Conservation (phyloP, 257 asterid genomes). For the Nicotiana sylvestris region DNA sequence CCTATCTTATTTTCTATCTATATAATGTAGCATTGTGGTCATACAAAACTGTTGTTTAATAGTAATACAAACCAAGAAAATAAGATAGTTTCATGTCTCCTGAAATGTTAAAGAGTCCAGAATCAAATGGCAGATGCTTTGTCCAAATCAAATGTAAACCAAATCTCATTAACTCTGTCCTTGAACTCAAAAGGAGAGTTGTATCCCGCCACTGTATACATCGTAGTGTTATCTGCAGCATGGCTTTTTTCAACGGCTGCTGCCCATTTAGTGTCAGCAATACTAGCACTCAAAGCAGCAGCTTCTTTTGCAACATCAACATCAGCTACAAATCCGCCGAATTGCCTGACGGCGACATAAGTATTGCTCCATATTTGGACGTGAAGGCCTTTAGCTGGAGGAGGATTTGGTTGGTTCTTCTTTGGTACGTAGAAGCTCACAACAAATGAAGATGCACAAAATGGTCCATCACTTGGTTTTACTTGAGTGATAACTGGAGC, state of each 20-base stretch:
- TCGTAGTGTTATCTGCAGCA: constrained; percentile 27
- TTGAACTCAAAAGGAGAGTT: constrained; percentile 77
- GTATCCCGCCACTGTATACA: constrained; percentile 70
- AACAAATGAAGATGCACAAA: constrained; percentile 62
- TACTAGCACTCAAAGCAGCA: constrained; percentile 47
- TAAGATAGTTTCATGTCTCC: neutral
- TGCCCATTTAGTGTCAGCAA: constrained; percentile 58
- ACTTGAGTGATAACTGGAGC: constrained; percentile 72
- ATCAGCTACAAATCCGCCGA: constrained; percentile 60
- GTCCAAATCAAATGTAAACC: constrained; percentile 55
- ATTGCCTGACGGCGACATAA: constrained; percentile 63
- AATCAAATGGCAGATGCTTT: constrained; percentile 1
- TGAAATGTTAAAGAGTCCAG: neutral
- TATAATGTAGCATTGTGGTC: neutral
- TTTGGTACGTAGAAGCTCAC: constrained; percentile 76
- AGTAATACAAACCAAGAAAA: neutral
- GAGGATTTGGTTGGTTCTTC: constrained; percentile 61
- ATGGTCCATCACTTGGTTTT: constrained; percentile 79
- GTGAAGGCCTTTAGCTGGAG: constrained; percentile 59
- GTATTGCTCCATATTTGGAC: constrained; percentile 63
- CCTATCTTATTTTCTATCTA: neutral
- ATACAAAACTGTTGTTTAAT: neutral
- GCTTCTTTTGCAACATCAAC: constrained; percentile 55
- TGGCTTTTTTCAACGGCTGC: constrained; percentile 49
- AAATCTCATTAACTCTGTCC: constrained; percentile 70